Evolutionary conservation across 495 filamentous ascomycete species (phyloP), one percentile per base, ranked within the genome.

Genomic region (Annulohypoxylon moriforme): DNA sequence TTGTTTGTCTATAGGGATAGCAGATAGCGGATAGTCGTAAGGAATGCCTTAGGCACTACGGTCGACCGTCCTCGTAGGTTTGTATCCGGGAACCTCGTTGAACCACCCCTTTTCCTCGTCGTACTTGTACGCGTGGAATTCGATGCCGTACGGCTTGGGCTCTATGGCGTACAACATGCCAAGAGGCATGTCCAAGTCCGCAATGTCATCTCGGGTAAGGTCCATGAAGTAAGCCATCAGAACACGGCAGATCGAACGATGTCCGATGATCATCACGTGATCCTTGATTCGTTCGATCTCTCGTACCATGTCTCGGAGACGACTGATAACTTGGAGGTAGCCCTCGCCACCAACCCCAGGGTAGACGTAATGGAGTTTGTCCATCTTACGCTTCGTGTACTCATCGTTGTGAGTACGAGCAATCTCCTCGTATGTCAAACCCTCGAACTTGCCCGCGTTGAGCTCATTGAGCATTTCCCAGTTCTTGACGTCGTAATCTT

Each of bases 381-480:
- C 91, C 64, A 80, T 80, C 64, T 87, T 86, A 13, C 95, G 92
- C 56, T 89, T 85, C 22, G 82, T 83, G 74, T 90, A 99, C 75
- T 99, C 93, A 25, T 93, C 90, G 0, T 89, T 89, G 73, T 90
- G 90, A 61, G 88, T 84, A 7, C 85, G 78, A 69, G 88, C 89
- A 66, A 99, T 98, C 72, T 97, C 92, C 3, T 92, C 88, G 76
- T 99, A 99, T 2, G 95, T 98, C 85, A 97, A 85, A 33, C 96
- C 94, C 79, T 99, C 96, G 84, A 97, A 96, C 40, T 85, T 86
- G 14, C 96, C 96, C 1, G 95, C 92, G 75, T 97, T 93, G 40
- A 99, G 90, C 77, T 99, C 96, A 74, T 99, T 96, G 14, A 99
- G 88, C 94, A 98, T 97, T 72, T 93, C 92, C 93, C 97, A 97